Evolutionary conservation across 2,329 filamentous ascomycete genomes (phyloP).

Genomic region (Ophiostoma pallidulum): DNA sequence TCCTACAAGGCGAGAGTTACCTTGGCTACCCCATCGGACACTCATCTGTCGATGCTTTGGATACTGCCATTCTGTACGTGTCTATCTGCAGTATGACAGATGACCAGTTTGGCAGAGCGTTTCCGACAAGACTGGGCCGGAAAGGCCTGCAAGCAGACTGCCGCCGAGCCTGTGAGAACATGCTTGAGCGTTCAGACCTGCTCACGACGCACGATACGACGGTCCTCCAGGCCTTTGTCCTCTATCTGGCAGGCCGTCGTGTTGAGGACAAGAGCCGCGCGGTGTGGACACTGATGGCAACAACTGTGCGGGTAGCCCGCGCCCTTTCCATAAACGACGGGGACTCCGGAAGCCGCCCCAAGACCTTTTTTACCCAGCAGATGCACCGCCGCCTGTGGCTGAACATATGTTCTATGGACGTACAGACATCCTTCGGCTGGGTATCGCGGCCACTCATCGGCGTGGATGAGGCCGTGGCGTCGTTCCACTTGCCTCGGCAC

Average conservation of each 20-base stretch:
- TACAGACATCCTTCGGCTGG: constrained; percentile 17
- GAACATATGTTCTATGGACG: constrained; percentile 20
- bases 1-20: constrained; percentile 19
- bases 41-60: constrained; percentile 4
- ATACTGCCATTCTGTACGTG: neutral
- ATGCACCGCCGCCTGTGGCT: constrained; percentile 18
- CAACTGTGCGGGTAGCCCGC: constrained; percentile 23
- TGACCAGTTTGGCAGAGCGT: neutral
- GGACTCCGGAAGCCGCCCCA: no score
- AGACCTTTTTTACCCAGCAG: constrained; percentile 19
- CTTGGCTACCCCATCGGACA: constrained; percentile 19
- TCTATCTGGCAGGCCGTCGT: constrained; percentile 20
- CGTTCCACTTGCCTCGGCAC: constrained; percentile 15
- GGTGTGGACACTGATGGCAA: constrained; percentile 23
- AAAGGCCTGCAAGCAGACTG: neutral
- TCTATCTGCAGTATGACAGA: constrained; percentile 6
- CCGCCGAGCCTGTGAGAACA: constrained; percentile 16
- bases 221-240: constrained; percentile 23
- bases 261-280: constrained; percentile 18
- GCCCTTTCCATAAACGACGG: constrained; percentile 11
- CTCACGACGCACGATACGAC: constrained; percentile 21
- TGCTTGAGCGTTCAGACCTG: constrained; percentile 18
- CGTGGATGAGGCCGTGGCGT: constrained; percentile 9
- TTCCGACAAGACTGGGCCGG: constrained; percentile 1
- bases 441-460: constrained; percentile 19